Evolutionary conservation across 768 basidiomycete genomes (phyloP), one percentile per base, ranked within the genome.

Genomic region (Phaeotremella fagi): DNA sequence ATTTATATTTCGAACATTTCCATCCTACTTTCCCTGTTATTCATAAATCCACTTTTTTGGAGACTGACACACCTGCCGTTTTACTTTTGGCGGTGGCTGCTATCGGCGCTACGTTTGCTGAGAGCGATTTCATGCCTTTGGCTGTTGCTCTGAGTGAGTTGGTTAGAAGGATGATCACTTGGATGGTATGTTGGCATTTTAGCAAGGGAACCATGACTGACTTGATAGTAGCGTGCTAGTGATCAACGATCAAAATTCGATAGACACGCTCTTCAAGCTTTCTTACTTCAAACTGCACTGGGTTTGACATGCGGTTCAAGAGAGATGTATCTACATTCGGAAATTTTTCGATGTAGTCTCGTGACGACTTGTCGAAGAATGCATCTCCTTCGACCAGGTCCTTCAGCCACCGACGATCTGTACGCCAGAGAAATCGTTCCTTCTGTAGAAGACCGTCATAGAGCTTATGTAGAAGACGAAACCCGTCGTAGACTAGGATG

Each of bases 241-340:
- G 68, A 70, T 53, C 66, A 66, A 45, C 25, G 68, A 47, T 47
- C 63, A 15, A 67, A 67, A 28, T 70, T 70, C 54, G 66, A 66
- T 31, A 52, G 57, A 24, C 57, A 58, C 20, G 52, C 52, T 23
- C 46, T 70, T 9, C 48, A 54, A 31, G 61, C 68, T 6, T 64
- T 59, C 28, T 24, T 63, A n/a, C 54, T 70, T 3, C 63, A 62
- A 27, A 57, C 63, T 5, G 47, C 62, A 15, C 45, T 64, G 7
- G 68, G 61, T 4, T 38, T 63, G 20, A 58, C 65, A 9, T 67
- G 64, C 36, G 68, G 68, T 14, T 70, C 68, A 12, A 52, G 68
- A 27, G 68, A 70, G 29, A 57, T 70, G 52, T 65, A 60, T 29
- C 57, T 67, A 9, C 65, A 70, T 45, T 55, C 63, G 9, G 68